Evolutionary conservation across 768 basidiomycete genomes (phyloP), one percentile per base, ranked within the genome.

Genomic region (Pisolithus marmoratus): DNA sequence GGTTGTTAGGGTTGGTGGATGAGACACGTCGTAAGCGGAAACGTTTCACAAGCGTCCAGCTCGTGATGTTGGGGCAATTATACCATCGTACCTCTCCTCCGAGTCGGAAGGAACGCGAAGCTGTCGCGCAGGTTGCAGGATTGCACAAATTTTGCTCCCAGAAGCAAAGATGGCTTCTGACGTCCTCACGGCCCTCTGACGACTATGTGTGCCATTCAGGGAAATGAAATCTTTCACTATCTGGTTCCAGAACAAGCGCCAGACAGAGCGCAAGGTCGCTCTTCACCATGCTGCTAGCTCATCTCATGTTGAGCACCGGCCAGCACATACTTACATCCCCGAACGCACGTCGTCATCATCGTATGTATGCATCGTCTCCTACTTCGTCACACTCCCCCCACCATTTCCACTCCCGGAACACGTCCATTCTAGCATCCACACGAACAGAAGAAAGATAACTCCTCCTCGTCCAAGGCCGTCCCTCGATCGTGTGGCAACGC

Each of bases 51-150:
- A 82, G 77, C 55, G 72, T 70, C 15, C 86, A 88, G 69, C 79
- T 88, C 60, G 79, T 79, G 56, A 76, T 85, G 72, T 79, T 88
- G 51, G 86, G 87, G 66, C 77, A 83, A 55, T 77, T 88, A 42
- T 88, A 83, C 62, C 85, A 85, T 67, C 75, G 78, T 54, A 80
- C 78, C 51, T 85, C 84, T 0, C 86, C 87, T 61, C 86, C 86
- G 5, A 84, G 84, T n/a, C 78, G 86, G 34, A 82, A 83, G 54
- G 81, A 87, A 55, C 80, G 86, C 56, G 86, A 87, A 56, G 65
- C 72, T 0, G 74, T 86, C 40, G 85, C 85, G 8, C 73, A 65
- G 40, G 71, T 79, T 11, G 82, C 82, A 12, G 74, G 72, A 63
- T 85, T 88, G 86, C 87, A 68, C 63, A n/a, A 22, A 38, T 46